Evolutionary conservation across 108 stramenopile species (phyloP), one percentile per base, ranked within the genome.

Genomic region (Nitzschia palea): DNA sequence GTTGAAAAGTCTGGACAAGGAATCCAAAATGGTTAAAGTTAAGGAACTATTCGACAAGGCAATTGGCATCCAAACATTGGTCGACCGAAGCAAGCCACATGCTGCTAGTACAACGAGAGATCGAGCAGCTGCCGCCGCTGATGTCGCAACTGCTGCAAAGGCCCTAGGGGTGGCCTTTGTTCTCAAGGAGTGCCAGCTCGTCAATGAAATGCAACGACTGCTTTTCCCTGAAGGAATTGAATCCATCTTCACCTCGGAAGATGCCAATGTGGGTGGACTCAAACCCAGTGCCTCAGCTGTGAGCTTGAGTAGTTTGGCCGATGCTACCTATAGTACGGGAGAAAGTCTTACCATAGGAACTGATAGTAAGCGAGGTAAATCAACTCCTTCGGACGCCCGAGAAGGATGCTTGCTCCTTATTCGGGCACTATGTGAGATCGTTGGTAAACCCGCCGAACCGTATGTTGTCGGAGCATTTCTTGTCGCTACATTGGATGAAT

Each of bases 401-500:
- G 95, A 95, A 69, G 95, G 73, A 8, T 83, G 76, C 15, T 70
- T 95, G 47, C 68, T 95, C 33, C 40, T 91, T 26, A 67, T 91
- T 26, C 85, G 91, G 44, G 95, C 89, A 14, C 68, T 95, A n/a
- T 89, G 88, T 55, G 86, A 91, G 64, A 73, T 81, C 28, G 77
- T 89, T 18, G 81, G 84, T 22, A 77, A 65, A 27, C 42, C 65
- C n/a, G 67, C 76, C 12, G 95, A 95, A 64, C 90, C 95, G 4
- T 95, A 73, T 68, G 85, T 91, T 27, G 85, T 93, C 27, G 77
- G 77, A 1, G 88, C 88, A 17, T 76, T 95, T 53, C 65, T 95
- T 36, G 88, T 88, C 4, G 86, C 87, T 10, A 84, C 91, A 20
- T 65, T 95, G 61, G 90, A 95, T 67, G 89, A 90, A 71, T 90